These are phyloP conservation scores for Penicillium steckii DNA, from an alignment of 495 filamentous ascomycete species.

Conservation along the genomic window DNA sequence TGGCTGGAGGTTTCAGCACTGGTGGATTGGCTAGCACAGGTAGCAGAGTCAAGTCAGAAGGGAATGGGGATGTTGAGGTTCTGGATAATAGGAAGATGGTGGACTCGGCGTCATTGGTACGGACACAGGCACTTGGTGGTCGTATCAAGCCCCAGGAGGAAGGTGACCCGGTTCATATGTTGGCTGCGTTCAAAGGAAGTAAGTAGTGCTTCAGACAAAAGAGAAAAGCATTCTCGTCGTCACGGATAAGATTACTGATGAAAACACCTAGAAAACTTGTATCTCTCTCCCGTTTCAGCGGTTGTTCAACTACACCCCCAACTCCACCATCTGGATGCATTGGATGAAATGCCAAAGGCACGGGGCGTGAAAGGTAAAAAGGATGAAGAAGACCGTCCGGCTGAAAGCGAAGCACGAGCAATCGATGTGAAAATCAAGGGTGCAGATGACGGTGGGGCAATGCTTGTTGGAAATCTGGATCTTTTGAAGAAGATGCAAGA, in stretches of 20 bases:
- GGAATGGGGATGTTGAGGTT: conserved; percentile 36
- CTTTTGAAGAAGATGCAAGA: conserved; percentile 61
- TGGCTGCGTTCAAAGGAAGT: conserved; percentile 68
- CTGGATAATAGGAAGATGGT: conserved; percentile 38
- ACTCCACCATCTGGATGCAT: conserved; percentile 72
- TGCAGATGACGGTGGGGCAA: conserved; percentile 53
- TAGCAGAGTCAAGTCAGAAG: conserved; percentile 39
- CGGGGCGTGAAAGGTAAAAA: conserved; percentile 38
- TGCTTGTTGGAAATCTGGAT: conserved; percentile 50
- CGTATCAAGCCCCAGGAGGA: conserved; percentile 58
- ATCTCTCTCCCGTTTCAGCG: conserved; percentile 65
- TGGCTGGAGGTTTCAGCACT: conserved; percentile 58
- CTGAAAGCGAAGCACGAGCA: conserved; percentile 54
- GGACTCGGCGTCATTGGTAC: conserved; percentile 29
- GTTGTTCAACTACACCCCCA: conserved; percentile 74
- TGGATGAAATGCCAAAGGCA: conserved; percentile 48
- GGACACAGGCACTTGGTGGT: conserved; percentile 60
- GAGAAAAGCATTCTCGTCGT: no score
- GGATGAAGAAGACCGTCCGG: conserved; percentile 44
- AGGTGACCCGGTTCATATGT: conserved; percentile 66
- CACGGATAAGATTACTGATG: conserved; percentile 11
- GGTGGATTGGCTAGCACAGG: conserved; percentile 22
- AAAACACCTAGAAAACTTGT: conserved; percentile 53
- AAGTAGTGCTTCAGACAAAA: conserved; percentile 26
- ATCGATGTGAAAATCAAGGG: conserved; percentile 69